Conservation (phyloP, 805 yeast genomes). For the Komagataella pseudopastoris region DNA sequence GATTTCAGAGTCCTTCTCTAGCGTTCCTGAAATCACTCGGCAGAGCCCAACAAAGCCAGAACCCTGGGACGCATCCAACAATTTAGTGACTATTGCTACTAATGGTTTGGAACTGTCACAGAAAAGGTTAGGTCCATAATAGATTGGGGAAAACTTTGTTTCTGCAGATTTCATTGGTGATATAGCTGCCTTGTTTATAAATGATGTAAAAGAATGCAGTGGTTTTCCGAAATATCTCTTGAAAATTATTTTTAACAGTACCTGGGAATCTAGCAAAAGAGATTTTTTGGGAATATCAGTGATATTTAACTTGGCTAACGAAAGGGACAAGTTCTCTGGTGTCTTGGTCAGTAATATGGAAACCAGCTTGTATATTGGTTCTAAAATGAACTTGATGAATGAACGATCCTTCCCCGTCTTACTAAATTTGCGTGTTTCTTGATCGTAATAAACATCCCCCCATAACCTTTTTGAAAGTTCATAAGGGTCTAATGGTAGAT, state of each 20-base stretch:
- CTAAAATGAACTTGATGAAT: constrained; percentile 53
- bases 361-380: constrained; percentile 70
- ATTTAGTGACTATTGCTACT: constrained; percentile 43
- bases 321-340: constrained; percentile 23
- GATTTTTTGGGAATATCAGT: constrained; percentile 21
- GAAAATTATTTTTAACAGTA: constrained; percentile 42
- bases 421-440: constrained; percentile 28
- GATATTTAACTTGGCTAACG: constrained; percentile 34
- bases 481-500: constrained; percentile 14
- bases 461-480: constrained; percentile 48
- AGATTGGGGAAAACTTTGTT: constrained; percentile 10
- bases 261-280: constrained; percentile 41
- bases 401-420: constrained; percentile 20
- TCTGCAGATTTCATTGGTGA: constrained; percentile 24
- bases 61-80: constrained; percentile 42
- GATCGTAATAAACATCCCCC: constrained; percentile 58
- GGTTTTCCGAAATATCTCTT: constrained; percentile 35
- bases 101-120: constrained; percentile 28
- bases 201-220: constrained; percentile 37
- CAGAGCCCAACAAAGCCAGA: constrained; percentile 39
- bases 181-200: constrained; percentile 18
- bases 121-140: constrained; percentile 14
- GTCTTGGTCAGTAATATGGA: constrained; percentile 45
- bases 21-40: constrained; percentile 46
- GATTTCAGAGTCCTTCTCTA: constrained; percentile 33